Percentiles rank a stretch among this genome's conserved stretches.
phyloP scores from a whole-genome alignment of 2,329 filamentous ascomycete species.

The Cladophialophora exuberans region DNA sequence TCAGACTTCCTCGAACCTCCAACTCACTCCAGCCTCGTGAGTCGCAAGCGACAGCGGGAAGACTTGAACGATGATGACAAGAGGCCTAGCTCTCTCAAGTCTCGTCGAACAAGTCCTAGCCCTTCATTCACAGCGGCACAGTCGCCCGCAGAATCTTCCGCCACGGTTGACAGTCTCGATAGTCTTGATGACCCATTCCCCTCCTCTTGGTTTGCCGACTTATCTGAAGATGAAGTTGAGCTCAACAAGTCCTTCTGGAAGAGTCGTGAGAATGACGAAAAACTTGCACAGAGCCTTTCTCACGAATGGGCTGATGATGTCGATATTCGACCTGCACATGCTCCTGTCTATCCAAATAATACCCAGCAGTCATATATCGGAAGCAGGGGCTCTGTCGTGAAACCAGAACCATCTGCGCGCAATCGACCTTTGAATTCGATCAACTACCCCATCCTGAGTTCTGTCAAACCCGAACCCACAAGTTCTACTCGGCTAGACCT shows the following conservation, averaged over 20 bases:
- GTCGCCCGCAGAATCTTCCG: slow-evolving; percentile 18
- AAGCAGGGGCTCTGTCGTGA: slow-evolving; percentile 25
- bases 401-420: neutral
- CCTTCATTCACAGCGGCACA: slow-evolving; percentile 17
- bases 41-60: slow-evolving; percentile 30
- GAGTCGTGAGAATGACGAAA: slow-evolving; percentile 33
- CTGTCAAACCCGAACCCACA: neutral
- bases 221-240: slow-evolving; percentile 21
- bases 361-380: slow-evolving; percentile 31
- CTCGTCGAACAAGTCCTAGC: slow-evolving; percentile 31
- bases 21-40: slow-evolving; percentile 10
- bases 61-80: slow-evolving; percentile 14
- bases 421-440: too few species aligned
- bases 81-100: slow-evolving; percentile 26
- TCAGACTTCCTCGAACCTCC: slow-evolving; percentile 9
- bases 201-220: slow-evolving; percentile 19
- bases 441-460: neutral
- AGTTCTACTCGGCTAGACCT: too few species aligned
- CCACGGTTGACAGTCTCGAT: slow-evolving; percentile 22
- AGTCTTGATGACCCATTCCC: slow-evolving; percentile 27
- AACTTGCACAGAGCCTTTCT: slow-evolving; percentile 44
- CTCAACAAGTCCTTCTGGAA: slow-evolving; percentile 18
- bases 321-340: slow-evolving; percentile 12
- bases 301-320: slow-evolving; percentile 34
- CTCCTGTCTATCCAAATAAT: slow-evolving; percentile 4